phyloP scores from a whole-genome alignment of 176 grass and related monocot species.

The Secale cereale region DNA sequence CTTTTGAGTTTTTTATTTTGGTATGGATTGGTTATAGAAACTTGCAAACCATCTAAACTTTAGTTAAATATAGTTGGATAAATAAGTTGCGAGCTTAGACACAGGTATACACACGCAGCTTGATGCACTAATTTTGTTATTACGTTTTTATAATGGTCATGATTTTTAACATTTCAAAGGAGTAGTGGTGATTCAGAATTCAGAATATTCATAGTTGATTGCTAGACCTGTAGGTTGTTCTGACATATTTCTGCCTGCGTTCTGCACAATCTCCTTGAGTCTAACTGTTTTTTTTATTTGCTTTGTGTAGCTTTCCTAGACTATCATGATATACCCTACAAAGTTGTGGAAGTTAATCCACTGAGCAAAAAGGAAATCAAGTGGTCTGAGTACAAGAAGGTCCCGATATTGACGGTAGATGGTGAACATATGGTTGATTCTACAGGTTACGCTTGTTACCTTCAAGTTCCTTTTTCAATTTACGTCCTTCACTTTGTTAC shows the following conservation, averaged over 20 bases:
- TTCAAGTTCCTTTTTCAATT: not conserved
- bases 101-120: not conserved
- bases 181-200: not conserved
- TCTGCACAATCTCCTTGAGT: not conserved
- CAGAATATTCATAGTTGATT: not conserved
- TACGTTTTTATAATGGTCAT: not conserved
- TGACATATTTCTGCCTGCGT: not conserved
- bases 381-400: conserved; percentile 99
- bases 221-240: not conserved
- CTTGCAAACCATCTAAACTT: not conserved
- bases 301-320: conserved; percentile 74
- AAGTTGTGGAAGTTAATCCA: conserved; percentile 97
- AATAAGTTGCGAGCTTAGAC: not conserved
- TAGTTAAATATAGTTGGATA: not conserved
- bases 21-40: not conserved
- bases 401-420: conserved; percentile 89
- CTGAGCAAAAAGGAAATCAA: conserved; percentile 99
- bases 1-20: not conserved
- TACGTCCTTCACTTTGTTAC: not conserved
- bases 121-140: not conserved
- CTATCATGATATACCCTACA: conserved; percentile 98
- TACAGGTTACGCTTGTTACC: conserved; percentile 54
- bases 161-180: not conserved
- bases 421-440: conserved; percentile 85
- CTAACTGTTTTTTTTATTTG: conserved; percentile 15